These are phyloP conservation scores for Ophiostoma montium DNA, from an alignment of 2,329 filamentous ascomycete genomes.

Conservation along the genomic window DNA sequence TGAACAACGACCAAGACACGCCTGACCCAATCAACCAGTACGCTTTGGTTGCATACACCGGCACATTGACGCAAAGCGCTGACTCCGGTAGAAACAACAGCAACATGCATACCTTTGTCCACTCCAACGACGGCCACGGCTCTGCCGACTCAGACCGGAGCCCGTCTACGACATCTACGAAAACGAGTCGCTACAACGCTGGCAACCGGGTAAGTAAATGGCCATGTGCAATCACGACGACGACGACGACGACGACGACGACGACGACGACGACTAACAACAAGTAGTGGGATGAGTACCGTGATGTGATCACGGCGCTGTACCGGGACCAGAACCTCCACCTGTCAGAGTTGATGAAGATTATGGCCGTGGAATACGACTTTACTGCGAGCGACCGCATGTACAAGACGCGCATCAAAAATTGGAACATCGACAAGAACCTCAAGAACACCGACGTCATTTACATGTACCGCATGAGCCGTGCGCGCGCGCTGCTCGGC, in stretches of 20 bases:
- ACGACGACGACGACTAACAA: background rate
- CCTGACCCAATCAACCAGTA: too few species aligned
- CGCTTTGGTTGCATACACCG: too few species aligned
- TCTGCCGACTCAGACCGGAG: too few species aligned
- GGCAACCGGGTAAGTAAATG: too few species aligned
- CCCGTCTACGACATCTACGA: too few species aligned
- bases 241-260: background rate
- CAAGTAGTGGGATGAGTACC: slow-evolving; percentile 18
- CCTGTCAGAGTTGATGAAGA: slow-evolving; percentile 17
- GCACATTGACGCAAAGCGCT: too few species aligned
- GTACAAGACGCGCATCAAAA: slow-evolving; percentile 22
- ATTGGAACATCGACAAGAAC: slow-evolving; percentile 22
- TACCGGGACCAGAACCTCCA: slow-evolving; percentile 16
- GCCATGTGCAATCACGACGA: slow-evolving; percentile 16
- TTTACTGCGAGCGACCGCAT: slow-evolving; percentile 20
- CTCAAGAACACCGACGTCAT: slow-evolving; percentile 19
- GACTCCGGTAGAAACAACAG: too few species aligned
- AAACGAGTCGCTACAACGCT: too few species aligned
- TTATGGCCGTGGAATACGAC: slow-evolving; percentile 16
- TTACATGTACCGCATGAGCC: slow-evolving; percentile 16
- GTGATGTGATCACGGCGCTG: slow-evolving; percentile 16
- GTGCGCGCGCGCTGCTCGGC: slow-evolving; percentile 15
- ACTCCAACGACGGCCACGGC: too few species aligned
- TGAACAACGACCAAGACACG: too few species aligned
- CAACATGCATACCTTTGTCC: too few species aligned